Conservation (phyloP, 805 yeast genomes). For the Starmera pachycereana region DNA sequence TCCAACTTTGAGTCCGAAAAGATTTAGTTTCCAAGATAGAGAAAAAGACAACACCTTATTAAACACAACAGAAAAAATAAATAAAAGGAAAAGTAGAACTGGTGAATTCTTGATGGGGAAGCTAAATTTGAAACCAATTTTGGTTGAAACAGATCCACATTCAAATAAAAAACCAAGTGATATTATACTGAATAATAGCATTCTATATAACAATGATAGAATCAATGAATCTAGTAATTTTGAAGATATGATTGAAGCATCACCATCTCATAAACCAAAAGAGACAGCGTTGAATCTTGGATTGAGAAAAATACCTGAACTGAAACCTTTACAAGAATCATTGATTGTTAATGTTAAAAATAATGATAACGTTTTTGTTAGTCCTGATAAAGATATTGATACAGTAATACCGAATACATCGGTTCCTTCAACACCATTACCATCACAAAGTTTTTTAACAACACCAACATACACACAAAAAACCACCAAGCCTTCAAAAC, state of each 20-base stretch:
- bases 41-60: constrained; percentile 4
- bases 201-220: constrained; percentile 7
- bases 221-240: constrained; percentile 4
- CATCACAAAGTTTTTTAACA: background rate
- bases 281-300: background rate
- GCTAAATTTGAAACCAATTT: constrained; percentile 29
- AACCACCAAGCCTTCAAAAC: constrained; percentile 2
- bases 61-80: constrained; percentile 6
- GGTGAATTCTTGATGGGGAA: constrained; percentile 31
- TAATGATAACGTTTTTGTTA: background rate
- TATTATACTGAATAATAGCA: background rate
- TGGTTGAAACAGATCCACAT: constrained; percentile 24
- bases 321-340: background rate
- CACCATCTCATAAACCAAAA: background rate
- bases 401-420: background rate
- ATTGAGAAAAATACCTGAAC: background rate
- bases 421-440: background rate
- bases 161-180: constrained; percentile 16
- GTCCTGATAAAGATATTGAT: background rate
- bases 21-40: constrained; percentile 1
- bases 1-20: background rate
- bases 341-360: background rate
- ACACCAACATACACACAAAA: background rate
- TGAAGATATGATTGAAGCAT: background rate
- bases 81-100: constrained; percentile 19